Conservation (phyloP, 495 filamentous ascomycete genomes). For the Tuber aestivum region DNA sequence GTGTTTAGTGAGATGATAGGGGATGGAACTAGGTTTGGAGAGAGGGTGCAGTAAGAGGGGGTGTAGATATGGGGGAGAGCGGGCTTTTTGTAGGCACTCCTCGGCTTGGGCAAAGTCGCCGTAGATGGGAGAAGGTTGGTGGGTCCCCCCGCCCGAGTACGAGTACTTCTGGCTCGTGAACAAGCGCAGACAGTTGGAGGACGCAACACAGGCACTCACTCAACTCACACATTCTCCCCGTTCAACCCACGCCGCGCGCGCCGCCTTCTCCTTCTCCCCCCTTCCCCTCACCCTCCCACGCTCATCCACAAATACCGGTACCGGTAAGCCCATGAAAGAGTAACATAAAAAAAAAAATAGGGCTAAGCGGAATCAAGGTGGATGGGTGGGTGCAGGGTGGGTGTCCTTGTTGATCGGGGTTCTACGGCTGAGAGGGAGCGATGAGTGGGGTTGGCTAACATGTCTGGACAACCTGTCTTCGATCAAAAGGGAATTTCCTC, state of each 20-base stretch:
- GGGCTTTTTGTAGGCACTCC: slow-evolving; percentile 24
- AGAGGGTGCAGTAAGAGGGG: slow-evolving; percentile 25
- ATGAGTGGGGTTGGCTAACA: slow-evolving; percentile 39
- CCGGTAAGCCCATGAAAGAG: neutral
- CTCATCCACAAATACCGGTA: neutral
- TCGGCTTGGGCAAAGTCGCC: neutral
- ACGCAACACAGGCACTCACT: slow-evolving; percentile 20
- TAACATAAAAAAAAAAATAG: slow-evolving; percentile 2
- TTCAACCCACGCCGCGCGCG: no score
- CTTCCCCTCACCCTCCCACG: neutral
- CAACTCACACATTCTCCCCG: neutral
- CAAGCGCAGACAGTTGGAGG: slow-evolving; percentile 18
- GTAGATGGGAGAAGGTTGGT: neutral
- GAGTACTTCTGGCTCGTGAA: no score
- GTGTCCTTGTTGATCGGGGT: slow-evolving; percentile 30
- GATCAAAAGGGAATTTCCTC: slow-evolving; percentile 38
- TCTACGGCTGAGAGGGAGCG: slow-evolving; percentile 37
- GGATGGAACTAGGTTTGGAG: slow-evolving; percentile 10
- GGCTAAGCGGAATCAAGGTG: slow-evolving; percentile 28
- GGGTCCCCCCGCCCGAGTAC: neutral
- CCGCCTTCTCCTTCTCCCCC: no score
- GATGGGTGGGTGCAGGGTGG: slow-evolving; percentile 15
- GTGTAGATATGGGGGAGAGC: slow-evolving; percentile 26
- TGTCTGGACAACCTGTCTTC: slow-evolving; percentile 28
- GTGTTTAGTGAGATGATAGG: neutral